These are phyloP conservation scores for Pythium brassicae DNA, from an alignment of 352 stramenopile genomes.

Conservation along the genomic window DNA sequence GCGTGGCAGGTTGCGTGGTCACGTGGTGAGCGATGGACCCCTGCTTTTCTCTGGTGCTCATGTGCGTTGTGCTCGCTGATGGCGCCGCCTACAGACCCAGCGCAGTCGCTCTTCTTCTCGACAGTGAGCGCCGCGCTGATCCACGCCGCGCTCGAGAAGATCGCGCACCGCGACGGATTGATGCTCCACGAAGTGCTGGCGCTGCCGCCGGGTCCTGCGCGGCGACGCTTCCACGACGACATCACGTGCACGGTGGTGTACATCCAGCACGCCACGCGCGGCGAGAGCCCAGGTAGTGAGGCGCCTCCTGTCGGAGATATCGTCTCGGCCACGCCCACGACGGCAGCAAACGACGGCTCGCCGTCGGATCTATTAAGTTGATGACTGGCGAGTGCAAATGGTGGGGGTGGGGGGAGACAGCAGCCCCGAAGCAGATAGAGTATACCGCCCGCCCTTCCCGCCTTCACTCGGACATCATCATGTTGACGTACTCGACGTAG, in stretches of 20 bases:
- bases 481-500: constrained; percentile 93
- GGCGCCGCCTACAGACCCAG: constrained; percentile 20
- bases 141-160: constrained; percentile 66
- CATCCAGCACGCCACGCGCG: constrained; percentile 22
- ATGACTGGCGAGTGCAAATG: no score
- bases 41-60: neutral
- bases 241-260: constrained; percentile 79
- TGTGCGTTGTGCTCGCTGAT: neutral
- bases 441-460: neutral
- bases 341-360: neutral
- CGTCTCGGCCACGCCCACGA: neutral
- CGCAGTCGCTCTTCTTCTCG: constrained; percentile 54
- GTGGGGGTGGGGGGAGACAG: neutral
- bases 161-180: constrained; percentile 60
- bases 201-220: constrained; percentile 37
- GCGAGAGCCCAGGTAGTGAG: neutral
- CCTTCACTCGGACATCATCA: constrained; percentile 90
- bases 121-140: constrained; percentile 54
- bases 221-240: constrained; percentile 68
- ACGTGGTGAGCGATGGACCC: neutral
- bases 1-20: no score
- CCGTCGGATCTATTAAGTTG: constrained; percentile 7
- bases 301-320: neutral
- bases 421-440: neutral
- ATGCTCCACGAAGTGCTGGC: constrained; percentile 67